Conservation (phyloP, 495 filamentous ascomycete species). For the Daldinia grandis region DNA sequence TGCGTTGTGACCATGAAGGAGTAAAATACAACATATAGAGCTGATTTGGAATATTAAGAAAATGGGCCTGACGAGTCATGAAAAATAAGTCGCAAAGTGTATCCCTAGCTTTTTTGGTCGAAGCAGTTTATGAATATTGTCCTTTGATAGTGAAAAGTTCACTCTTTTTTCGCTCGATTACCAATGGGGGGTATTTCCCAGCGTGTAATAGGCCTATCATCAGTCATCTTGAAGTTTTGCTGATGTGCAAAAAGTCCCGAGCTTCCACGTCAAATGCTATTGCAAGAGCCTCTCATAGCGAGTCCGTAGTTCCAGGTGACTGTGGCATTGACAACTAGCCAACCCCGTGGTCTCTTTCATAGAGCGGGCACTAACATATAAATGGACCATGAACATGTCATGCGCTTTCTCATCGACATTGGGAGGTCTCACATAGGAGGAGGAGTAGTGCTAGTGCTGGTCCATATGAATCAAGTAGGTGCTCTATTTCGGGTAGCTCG, state of each 20-base stretch:
- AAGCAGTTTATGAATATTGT: neutral
- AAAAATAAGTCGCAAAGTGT: slow-evolving; percentile 28
- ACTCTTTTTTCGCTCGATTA: neutral
- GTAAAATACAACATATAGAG: slow-evolving; percentile 31
- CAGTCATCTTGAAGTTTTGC: neutral
- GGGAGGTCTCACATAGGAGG: neutral
- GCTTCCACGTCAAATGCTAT: neutral
- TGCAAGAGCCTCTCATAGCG: neutral
- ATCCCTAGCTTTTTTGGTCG: neutral
- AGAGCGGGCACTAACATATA: neutral
- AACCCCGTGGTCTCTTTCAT: neutral
- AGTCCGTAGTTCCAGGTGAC: slow-evolving; percentile 2
- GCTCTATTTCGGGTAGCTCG: neutral
- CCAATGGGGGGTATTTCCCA: neutral
- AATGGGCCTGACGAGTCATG: slow-evolving; percentile 28
- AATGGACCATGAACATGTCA: neutral
- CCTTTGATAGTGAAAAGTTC: neutral
- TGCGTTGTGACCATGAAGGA: slow-evolving; percentile 73
- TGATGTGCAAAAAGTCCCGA: neutral
- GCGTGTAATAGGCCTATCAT: neutral
- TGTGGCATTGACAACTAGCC: neutral
- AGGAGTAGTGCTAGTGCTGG: no score
- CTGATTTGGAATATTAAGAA: slow-evolving; percentile 6
- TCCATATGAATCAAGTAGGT: neutral
- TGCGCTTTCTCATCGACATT: slow-evolving; percentile 6